Base-by-base conservation (phyloP, 78 protist species). In the Dictyostelium brefeldianum region DNA sequence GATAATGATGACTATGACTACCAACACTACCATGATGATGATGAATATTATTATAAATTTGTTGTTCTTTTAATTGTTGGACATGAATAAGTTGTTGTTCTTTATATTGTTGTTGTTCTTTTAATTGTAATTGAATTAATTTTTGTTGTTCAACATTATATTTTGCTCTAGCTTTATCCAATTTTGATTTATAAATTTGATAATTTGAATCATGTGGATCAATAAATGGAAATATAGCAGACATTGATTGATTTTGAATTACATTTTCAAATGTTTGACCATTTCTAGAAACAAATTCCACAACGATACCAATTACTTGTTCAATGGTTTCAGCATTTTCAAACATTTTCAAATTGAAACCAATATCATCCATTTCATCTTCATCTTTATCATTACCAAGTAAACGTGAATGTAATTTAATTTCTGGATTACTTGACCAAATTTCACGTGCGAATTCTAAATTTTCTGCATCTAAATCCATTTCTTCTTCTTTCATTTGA, bases 211-310 rank as follows among this genome's bases (percentile, higher is more conserved):
- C 18, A 5, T 31, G 11, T 8, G 78, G 80, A 25, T 87, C 78
- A 5, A 77, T 9, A 53, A 87, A 87, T 22, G 93, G 64, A 22
- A 87, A 87, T 7, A 87, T 56, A 7, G 41, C n/a, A 31, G 36
- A 20, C 27, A 87, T 8, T 11, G 93, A 74, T 43, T 87, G 93
- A 29, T 67, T 78, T 46, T 74, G 75, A n/a, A 87, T 77, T 7
- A 78, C 69, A 48, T 12, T 64, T 65, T 87, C 93, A 77, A 87
- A 87, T 9, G 83, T 50, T 20, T 54, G 70, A 36, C 93, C 93
- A 77, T 87, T 87, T 62, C 83, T 74, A 15, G 81, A 67, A 9
- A 87, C 93, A 77, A 87, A 87, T n/a, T 87, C 93, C 36, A 87
- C 84, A 12, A 87, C 80, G 10, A 87, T 20, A 11, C 62, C 93